Base-by-base conservation (phyloP, 129 eudicot species). In the Escallonia rubra region DNA sequence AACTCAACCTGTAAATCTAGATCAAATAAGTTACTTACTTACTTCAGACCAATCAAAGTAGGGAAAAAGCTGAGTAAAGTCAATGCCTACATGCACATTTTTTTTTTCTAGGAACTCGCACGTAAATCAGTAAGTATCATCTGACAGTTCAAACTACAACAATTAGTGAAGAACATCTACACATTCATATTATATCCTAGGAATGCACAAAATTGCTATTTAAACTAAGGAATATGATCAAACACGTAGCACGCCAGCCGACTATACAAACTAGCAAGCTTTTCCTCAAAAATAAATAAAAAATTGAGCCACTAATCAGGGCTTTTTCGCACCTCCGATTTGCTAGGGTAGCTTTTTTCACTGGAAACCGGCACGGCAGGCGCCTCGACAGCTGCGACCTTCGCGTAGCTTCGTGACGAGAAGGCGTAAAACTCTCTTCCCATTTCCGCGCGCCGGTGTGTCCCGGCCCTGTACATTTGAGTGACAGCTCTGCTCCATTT, bases 401-500 rank as follows among this genome's bases (percentile, higher is more conserved):
- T 82, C 1, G 87, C 68, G 54, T 69, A 82, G 9, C 61, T 59
- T 4, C 58, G 87, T 49, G 50, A 60, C 6, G 68, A 8, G 40
- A 43, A 70, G 56, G 57, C 64, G 58, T 41, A 38, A 1, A 57
- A 67, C 23, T 58, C 77, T 40, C 68, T 62, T 46, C 51, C 3
- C n/a, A 15, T 4, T 7, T 63, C 67, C 7, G 11, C 9, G 43
- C 54, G 74, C 59, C 43, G 55, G 55, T 49, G 60, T 11, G 51
- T 55, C 39, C 64, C 63, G 54, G 43, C 72, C 67, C 74, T 78
- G 47, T 8, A 53, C 3, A 78, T 3, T 6, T 66, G 45, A 63
- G 47, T 61, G 5, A 71, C 23, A 9, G 70, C 64, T 53, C 80
- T 82, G 65, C 75, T 55, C 78, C 75, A 78, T 67, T 76, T 66